Evolutionary conservation across 257 asterid genomes (phyloP), one percentile per base, ranked within the genome.

Genomic region (Osmanthus fragrans): DNA sequence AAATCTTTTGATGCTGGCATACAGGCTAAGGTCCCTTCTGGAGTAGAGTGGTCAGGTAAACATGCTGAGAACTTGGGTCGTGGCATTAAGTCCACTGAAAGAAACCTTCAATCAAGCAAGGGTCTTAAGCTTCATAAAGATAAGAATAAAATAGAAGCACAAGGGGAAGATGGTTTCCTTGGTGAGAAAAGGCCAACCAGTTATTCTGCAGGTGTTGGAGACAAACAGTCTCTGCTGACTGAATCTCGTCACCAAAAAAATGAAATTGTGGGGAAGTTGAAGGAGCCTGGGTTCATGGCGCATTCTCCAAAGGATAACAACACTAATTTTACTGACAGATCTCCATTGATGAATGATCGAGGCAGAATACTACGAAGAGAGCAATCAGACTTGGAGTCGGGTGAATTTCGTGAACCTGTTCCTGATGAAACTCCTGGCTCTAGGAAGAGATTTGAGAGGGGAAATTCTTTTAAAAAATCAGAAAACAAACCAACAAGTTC

Each of bases 321-420:
- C 73, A 51, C 45, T 42, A 88, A 60, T 79, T 54, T 70, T 15
- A 67, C 81, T 45, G 84, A 82, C 81, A 90, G 85, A 82, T 85
- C 92, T 23, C 90, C 83, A 30, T 77, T 80, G 69, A 70, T 83
- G 80, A 92, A 92, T 85, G 97, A 92, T 39, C 84, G 84, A 54
- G 86, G 84, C 25, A 78, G 78, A 78, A 80, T 80, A 60, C 95
- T 92, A 77, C 92, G 80, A 79, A 90, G 98, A 76, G 96, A 90
- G 88, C 84, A 70, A 80, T 89, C 97, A 29, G 99, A 92, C 72
- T 85, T 94, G 91, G 98, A 94, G 88, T 78, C 90, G 87, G 99
- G 97, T 84, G 99, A 94, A 85, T 84, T 94, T 79, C 92, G 97
- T 76, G 99, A 94, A 75, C 89, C 96, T 13, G 36, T 75, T 42